These are phyloP conservation scores for Triticum turgidum DNA, from an alignment of 176 grass and related monocot species.

Conservation along the genomic window DNA sequence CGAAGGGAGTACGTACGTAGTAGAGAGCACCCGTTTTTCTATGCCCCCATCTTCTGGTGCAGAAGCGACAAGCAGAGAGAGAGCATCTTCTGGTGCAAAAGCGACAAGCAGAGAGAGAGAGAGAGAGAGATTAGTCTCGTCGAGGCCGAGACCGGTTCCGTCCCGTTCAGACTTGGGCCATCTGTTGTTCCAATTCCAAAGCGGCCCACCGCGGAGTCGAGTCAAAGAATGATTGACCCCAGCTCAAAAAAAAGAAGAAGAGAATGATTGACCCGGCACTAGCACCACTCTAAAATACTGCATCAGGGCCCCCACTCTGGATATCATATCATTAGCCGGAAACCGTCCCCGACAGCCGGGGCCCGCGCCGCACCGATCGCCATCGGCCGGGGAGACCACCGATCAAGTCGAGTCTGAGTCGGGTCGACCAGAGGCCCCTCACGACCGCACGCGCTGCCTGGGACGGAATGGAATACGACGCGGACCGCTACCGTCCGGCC, in stretches of 20 bases:
- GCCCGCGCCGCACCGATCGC: background rate
- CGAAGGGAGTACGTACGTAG: too few species aligned
- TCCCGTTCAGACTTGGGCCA: background rate
- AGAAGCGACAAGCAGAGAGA: too few species aligned
- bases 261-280: conserved; percentile 23
- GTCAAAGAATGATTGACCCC: conserved; percentile 36
- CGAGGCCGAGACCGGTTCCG: background rate
- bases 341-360: conserved; percentile 18
- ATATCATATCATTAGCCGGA: conserved; percentile 12
- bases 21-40: too few species aligned
- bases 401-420: background rate
- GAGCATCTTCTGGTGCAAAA: background rate
- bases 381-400: conserved; percentile 6
- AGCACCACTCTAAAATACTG: rapidly evolving
- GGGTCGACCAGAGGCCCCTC: too few species aligned
- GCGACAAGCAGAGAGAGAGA: conserved; percentile 8
- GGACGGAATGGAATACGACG: background rate
- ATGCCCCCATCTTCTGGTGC: too few species aligned
- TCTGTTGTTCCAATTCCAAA: background rate
- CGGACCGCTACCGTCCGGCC: conserved; percentile 23
- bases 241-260: too few species aligned
- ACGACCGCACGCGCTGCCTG: background rate
- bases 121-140: background rate
- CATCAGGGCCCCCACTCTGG: background rate
- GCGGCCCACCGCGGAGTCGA: background rate